A percentile compares a stretch with the other conserved stretches of the same genome.
Conservation (phyloP, 2,329 filamentous ascomycete genomes). For the Phialocephala subalpina region DNA sequence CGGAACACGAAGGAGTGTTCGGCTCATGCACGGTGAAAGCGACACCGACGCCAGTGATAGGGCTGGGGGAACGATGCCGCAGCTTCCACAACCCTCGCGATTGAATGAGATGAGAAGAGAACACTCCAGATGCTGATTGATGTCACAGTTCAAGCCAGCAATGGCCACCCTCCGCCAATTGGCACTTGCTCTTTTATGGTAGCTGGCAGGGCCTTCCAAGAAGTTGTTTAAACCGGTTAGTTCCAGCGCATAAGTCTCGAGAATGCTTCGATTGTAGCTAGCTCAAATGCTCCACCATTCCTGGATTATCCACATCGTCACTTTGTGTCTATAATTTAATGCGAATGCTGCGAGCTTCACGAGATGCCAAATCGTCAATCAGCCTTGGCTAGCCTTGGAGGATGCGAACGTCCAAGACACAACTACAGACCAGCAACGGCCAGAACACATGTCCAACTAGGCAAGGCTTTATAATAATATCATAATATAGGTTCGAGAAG, state of each 20-base stretch:
- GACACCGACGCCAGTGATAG: not conserved
- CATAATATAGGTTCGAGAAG: not conserved
- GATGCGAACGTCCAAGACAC: not conserved
- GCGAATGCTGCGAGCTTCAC: not conserved
- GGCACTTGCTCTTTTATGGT: not conserved
- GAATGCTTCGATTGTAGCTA: not conserved
- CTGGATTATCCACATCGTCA: no score
- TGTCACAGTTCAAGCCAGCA: not conserved
- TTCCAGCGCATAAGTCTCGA: not conserved
- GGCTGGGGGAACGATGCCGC: not conserved
- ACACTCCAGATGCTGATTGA: not conserved
- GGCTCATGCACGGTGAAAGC: not conserved
- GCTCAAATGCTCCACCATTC: not conserved
- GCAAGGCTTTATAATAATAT: not conserved
- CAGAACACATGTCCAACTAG: not conserved
- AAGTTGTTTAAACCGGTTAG: not conserved
- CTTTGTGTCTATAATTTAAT: no score
- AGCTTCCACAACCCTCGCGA: not conserved
- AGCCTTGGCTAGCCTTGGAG: constrained; percentile 6
- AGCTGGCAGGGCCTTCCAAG: not conserved
- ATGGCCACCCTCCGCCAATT: not conserved
- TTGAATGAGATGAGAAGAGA: constrained; percentile 1
- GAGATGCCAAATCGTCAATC: constrained; percentile 4
- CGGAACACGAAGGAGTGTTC: not conserved
- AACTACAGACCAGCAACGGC: no score